Base-by-base conservation (phyloP, 1,284 basidiomycete genomes). In the Abortiporus biennis region DNA sequence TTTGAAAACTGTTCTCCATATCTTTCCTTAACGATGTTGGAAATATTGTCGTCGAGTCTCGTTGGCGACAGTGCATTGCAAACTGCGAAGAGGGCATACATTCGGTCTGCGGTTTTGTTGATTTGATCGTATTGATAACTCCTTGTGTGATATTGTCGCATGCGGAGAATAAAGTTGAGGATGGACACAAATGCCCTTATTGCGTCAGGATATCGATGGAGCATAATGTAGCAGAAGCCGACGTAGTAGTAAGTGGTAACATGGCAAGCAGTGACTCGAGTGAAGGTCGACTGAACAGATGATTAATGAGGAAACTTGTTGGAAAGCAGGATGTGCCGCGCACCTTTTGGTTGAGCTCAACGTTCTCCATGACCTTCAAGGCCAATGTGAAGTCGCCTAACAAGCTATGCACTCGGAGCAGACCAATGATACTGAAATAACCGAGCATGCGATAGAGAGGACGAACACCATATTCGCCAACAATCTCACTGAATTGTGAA, bases 111-210 rank as follows among this genome's bases (percentile, higher is more conserved):
- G 21, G 88, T 93, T 73, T 97, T 98, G 72, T 86, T 93, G 66
- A 99, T 96, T 71, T 95, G 92, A 57, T 97, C 94, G 58, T 96
- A 96, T 64, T 97, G 93, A 63, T 96, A 96, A 59, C 87, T 91
- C 49, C 93, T 72, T 4, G 92, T 96, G 69, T 97, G 93, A 66
- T 96, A 97, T 61, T 94, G 91, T 52, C 90, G 78, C 81, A 89
- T 94, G 32, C 89, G 78, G 67, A 88, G 80, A 58, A 94, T 87
- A 71, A 93, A 93, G 69, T 95, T 94, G 37, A 98, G 73, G 54
- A 96, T 90, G 24, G 87, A 85, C 36, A 92, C 88, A 59, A 97
- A 95, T 12, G 90, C 84, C 42, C 92, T 85, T 61, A 92, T 92
- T 20, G 94, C 94, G 61, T 99, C 95, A 4, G 94, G 84, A 66